Evolutionary conservation across 306 rosid species (phyloP), one percentile per base, ranked within the genome.

Genomic region (Quillaja saponaria): DNA sequence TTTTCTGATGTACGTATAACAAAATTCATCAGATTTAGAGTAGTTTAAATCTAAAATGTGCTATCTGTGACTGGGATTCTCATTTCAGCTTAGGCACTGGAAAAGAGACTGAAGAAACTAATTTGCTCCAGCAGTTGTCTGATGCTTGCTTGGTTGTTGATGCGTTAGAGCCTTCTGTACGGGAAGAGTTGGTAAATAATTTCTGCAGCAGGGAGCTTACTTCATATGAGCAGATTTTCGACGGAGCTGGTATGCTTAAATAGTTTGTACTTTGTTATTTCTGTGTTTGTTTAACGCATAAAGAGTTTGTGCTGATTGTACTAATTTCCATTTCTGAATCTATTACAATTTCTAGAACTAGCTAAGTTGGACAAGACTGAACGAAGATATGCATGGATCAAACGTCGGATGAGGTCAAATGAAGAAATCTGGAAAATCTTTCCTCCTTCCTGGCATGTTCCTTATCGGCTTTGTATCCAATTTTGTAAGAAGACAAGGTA

Each of bases 361-460:
- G 97, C 99, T 8, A 92, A 89, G 83, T 75, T 92, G 90, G 99
- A 92, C 69, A 92, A 92, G 78, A 86, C 97, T 13, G 99, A 92
- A 64, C 76, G 97, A 76, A 81, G 96, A 85, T 92, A 92, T 89
- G 99, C 99, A 52, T 92, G 99, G 97, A 92, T 92, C 73, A 92
- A 92, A 75, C 90, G 99, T 49, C 90, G 97, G 37, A 92, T 92
- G 78, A 80, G 99, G 74, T 89, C 99, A 71, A 92, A 92, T 81
- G 99, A 92, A 80, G 99, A 92, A 67, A 83, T 92, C 41, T 89
- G 99, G 99, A 92, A 80, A 84, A 84, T 87, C 25, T 92, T 92
- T 78, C 99, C 99, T 66, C 33, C 80, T 72, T 73, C 91, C 1
- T 92, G 99, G 99, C 99, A 89, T 80, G 99, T 92, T 67, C 88